Base-by-base conservation (phyloP, 495 filamentous ascomycete species). In the Poronia punctata region DNA sequence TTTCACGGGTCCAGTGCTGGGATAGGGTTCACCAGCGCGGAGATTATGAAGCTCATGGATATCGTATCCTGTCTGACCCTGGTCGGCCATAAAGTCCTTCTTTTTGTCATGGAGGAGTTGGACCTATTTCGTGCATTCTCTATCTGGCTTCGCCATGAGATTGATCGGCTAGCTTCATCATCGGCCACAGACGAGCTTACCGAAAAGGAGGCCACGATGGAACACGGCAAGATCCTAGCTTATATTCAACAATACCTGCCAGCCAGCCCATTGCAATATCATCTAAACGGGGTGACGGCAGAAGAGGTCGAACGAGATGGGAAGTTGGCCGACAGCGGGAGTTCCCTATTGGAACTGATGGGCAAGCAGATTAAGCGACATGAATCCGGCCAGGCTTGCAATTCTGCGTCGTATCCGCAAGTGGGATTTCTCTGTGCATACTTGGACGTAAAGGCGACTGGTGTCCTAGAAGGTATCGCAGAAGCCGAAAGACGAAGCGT, bases 141-240 rank as follows among this genome's bases (percentile, higher is more conserved):
- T 0, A 68, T 70, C 37, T 98, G 90, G 92, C 71, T 98, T 25
- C 77, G 80, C 5, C 72, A 88, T 44, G 83, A 92, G 51, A 90
- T 97, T 36, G 84, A 94, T 46, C 66, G 66, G 25, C 64, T 74
- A 28, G 65, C 65, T 4, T 66, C 71, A 1, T 61, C 66, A 4
- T 64, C 70, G 2, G 38, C 54, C 11, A 57, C 59, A 1, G 73
- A 78, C 2, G 78, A 82, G 29, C 40, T 70, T 5, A 50, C 60
- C 4, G 75, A 77, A 33, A 77, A 71, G 52, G 74, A 79, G 43
- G 67, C 64, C 2, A 62, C 59, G 0, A 71, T 79, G 59, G 72
- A 78, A 36, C 60, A 75, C 25, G 59, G 53, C 27, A 79, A 71
- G 31, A 64, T 79, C 3, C 32, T 79, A 24, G 47, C 54, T 0